Percentiles rank a stretch among this genome's conserved stretches.
phyloP scores from a whole-genome alignment of 176 grass and related monocot genomes.

The Echinochloa phyllopogon region DNA sequence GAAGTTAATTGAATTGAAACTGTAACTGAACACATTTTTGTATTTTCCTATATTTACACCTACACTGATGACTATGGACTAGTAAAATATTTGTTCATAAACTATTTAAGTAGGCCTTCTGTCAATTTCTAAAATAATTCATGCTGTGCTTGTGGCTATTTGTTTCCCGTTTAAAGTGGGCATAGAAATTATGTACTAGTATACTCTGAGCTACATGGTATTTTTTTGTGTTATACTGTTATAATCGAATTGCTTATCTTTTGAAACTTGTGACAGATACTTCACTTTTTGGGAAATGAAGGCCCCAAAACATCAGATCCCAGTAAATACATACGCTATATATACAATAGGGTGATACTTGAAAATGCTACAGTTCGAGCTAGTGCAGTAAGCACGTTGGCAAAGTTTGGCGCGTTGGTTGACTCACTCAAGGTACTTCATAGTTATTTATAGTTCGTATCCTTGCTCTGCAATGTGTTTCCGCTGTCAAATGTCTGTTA shows the following conservation, averaged over 20 bases:
- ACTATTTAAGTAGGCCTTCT: neutral
- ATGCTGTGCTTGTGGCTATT: neutral
- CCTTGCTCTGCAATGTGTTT: conserved; percentile 19
- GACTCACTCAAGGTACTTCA: conserved; percentile 89
- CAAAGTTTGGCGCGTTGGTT: conserved; percentile 92
- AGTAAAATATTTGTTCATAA: neutral
- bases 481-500: neutral
- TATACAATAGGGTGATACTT: conserved; percentile 98
- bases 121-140: neutral
- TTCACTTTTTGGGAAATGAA: conserved; percentile 99
- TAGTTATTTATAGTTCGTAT: conserved; percentile 7
- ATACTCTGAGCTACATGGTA: neutral
- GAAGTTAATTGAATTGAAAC: neutral
- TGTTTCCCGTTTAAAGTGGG: neutral
- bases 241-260: conserved; percentile 26
- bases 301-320: conserved; percentile 95
- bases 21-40: conserved; percentile 21
- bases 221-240: conserved; percentile 38
- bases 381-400: conserved; percentile 94
- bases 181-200: neutral
- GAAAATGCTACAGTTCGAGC: conserved; percentile 99
- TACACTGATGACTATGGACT: neutral
- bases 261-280: conserved; percentile 62
- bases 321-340: conserved; percentile 98
- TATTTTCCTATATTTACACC: neutral